Base-by-base conservation (phyloP, 352 stramenopile genomes). In the Phytophthora pini region DNA sequence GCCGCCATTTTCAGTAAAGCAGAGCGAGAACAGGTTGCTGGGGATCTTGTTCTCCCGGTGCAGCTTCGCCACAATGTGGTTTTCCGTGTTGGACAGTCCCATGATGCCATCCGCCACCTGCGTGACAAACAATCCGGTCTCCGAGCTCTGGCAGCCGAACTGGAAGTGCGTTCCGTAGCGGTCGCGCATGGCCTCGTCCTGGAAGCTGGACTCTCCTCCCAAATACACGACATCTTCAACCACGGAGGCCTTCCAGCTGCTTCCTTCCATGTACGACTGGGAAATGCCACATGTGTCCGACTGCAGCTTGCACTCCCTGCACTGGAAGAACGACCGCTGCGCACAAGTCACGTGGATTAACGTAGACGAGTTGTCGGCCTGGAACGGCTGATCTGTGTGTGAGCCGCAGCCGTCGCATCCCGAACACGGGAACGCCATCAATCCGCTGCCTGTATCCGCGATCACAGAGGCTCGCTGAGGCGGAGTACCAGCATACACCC, bases 41-140 rank as follows among this genome's bases (percentile, higher is more conserved):
- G 80, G 59, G 41, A 95, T 94, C 62, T 95, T 95, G 54, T 92
- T 87, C 49, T 93, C 86, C 0, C 71, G 69, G 58, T 82, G 82
- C 3, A 95, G 65, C 59, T 93, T 92, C 11, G 82, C 80, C 2
- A 95, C 69, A 45, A 95, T 75, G 62, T 93, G 84, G 29, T 90
- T 71, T 13, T 86, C 83, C 76, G 58, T 82, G 54, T 92, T 93
- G 10, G 86, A 78, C 11, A 95, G 56, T 2, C 88, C 88, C 84
- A 96, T 93, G 70, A 96, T 94, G 27, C 88, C 88, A 45, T 94
- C 82, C 1, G 85, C 87, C 26, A 92, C 82, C 51, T 96, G 88
- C 12, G 76, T 89, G 50, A 93, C 86, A 72, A 96, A 96, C 20
- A 94, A 62, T 9, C 82, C 82, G 4, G 79, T 95, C 70, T 90